Conservation (phyloP, 441 rosid species). For the Pelargonium exstipulatum region DNA sequence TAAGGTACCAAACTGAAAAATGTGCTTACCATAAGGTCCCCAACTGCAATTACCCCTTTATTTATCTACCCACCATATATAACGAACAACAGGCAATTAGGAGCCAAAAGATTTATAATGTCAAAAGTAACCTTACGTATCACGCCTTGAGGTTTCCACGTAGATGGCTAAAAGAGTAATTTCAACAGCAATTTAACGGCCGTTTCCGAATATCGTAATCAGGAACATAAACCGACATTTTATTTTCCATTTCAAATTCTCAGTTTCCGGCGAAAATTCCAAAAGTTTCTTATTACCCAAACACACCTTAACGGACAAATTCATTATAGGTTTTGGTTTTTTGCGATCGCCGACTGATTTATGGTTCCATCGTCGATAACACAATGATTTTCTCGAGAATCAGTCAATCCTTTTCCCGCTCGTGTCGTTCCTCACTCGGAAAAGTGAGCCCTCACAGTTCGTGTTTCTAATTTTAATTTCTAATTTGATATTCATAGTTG, state of each 20-base stretch:
- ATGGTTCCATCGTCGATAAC: background rate
- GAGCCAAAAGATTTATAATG: too few relatives aligned
- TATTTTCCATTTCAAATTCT: background rate
- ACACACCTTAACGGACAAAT: background rate
- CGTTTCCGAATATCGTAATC: background rate
- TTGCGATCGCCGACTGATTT: background rate
- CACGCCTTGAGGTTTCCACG: too few relatives aligned
- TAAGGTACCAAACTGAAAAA: too few relatives aligned
- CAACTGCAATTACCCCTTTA: too few relatives aligned
- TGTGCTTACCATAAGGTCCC: too few relatives aligned
- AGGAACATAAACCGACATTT: background rate
- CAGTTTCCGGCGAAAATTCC: background rate
- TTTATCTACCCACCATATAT: too few relatives aligned
- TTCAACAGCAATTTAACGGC: background rate
- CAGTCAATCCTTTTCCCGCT: constrained; percentile 30
- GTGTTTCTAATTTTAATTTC: background rate
- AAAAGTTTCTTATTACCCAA: background rate
- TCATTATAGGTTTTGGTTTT: background rate
- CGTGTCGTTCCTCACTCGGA: constrained; percentile 29
- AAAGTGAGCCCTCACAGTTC: constrained; percentile 15
- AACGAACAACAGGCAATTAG: too few relatives aligned
- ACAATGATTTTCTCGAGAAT: constrained; percentile 41
- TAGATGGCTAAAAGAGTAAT: background rate
- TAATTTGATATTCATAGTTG: background rate
- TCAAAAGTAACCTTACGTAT: too few relatives aligned